These are phyloP conservation scores for Coniosporium tulheliwenetii DNA, from an alignment of 2,329 filamentous ascomycete genomes.

Conservation along the genomic window DNA sequence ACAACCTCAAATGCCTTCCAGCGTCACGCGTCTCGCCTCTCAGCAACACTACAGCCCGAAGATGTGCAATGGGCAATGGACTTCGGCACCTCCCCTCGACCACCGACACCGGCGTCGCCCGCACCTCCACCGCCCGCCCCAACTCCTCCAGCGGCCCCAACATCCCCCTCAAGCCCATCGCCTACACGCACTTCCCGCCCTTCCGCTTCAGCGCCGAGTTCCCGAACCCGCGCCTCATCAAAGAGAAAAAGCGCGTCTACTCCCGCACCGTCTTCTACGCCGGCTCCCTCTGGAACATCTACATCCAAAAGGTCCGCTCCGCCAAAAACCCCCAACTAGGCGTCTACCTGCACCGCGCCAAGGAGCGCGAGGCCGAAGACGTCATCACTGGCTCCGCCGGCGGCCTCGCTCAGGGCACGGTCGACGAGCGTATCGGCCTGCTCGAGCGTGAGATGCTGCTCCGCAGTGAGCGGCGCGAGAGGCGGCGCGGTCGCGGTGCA, in stretches of 20 bases:
- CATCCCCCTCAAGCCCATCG: constrained; percentile 19
- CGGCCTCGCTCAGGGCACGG: constrained; percentile 24
- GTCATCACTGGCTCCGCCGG: constrained; percentile 20
- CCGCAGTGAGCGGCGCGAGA: constrained; percentile 17
- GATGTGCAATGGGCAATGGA: constrained; percentile 41
- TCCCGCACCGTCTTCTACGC: constrained; percentile 44
- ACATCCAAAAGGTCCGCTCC: constrained; percentile 42
- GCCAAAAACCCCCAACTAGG: constrained; percentile 40
- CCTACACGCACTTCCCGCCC: constrained; percentile 39
- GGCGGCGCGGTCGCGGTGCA: constrained; percentile 3
- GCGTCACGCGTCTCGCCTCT: constrained; percentile 30
- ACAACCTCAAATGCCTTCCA: constrained; percentile 27
- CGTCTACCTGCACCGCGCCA: constrained; percentile 43
- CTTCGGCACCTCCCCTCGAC: constrained; percentile 32
- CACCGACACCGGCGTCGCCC: constrained; percentile 5
- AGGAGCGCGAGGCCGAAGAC: constrained; percentile 36
- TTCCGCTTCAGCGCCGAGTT: constrained; percentile 45
- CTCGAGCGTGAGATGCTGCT: constrained; percentile 37
- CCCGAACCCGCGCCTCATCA: constrained; percentile 37
- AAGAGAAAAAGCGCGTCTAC: constrained; percentile 44
- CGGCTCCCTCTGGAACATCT: constrained; percentile 45
- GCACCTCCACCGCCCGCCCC: constrained; percentile 6
- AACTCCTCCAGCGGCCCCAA: constrained; percentile 15
- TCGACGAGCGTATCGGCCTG: constrained; percentile 37
- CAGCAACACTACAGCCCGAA: constrained; percentile 35